phyloP scores from a whole-genome alignment of 176 grass and related monocot species.

The Carex littledalei region DNA sequence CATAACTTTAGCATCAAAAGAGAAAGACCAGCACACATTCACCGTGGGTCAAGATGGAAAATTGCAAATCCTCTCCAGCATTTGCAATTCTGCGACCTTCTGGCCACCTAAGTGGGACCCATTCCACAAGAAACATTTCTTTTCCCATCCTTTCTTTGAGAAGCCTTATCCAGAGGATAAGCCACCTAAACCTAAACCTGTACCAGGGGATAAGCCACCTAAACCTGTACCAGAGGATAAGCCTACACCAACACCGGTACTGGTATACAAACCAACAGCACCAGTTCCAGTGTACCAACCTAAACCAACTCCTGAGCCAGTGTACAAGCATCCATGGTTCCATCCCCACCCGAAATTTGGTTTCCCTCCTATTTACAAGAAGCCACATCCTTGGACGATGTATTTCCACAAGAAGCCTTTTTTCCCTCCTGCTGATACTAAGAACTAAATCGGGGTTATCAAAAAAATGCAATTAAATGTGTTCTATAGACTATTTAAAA shows the following conservation, averaged over 20 bases:
- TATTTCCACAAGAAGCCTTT: conserved; percentile 18
- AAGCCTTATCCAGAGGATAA: not conserved
- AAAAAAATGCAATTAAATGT: not conserved
- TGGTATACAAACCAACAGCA: no score
- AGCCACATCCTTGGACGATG: not conserved
- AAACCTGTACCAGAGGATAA: not conserved
- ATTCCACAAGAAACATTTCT: conserved; percentile 12
- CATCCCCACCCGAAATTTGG: conserved; percentile 2
- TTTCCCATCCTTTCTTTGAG: not conserved
- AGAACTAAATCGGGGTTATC: not conserved
- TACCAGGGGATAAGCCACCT: not conserved
- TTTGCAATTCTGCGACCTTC: conserved; percentile 8
- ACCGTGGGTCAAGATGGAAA: conserved; percentile 6
- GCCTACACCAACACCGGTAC: no score
- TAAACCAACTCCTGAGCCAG: not conserved
- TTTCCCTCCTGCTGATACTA: conserved; percentile 13
- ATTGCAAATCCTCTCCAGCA: conserved; percentile 10
- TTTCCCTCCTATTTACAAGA: conserved; percentile 8
- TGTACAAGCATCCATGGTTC: not conserved
- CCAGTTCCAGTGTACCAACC: no score
- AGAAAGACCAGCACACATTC: conserved; percentile 19
- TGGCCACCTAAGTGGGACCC: conserved; percentile 18
- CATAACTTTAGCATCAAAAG: conserved; percentile 13
- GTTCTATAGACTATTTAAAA: not conserved
- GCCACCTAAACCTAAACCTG: not conserved